Evolutionary conservation across 1,284 basidiomycete species (phyloP).

Genomic region (Ceratobasidium sp.): DNA sequence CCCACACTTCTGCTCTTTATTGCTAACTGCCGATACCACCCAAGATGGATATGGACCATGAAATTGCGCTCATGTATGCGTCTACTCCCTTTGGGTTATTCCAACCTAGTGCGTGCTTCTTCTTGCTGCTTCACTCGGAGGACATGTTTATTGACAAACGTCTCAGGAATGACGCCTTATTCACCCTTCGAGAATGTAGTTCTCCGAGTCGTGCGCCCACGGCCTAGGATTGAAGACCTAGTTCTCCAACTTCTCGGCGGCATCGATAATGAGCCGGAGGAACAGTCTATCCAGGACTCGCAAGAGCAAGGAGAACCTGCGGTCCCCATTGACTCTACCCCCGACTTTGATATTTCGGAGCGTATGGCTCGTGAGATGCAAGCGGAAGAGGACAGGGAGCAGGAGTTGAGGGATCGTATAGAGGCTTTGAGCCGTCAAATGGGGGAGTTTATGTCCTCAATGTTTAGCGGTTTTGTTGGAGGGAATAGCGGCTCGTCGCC

Average conservation of each 20-base stretch:
- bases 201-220: conserved; percentile 18
- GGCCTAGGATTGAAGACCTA: conserved; percentile 17
- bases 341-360: conserved; percentile 21
- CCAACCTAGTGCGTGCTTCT: conserved; percentile 1
- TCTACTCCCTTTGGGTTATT: conserved; percentile 9
- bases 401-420: conserved; percentile 15
- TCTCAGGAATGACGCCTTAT: background rate
- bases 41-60: conserved; percentile 16
- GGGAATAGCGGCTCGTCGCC: background rate
- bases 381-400: conserved; percentile 22
- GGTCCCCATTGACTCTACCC: background rate
- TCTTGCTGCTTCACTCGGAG: too few relatives aligned
- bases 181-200: conserved; percentile 20
- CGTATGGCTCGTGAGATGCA: conserved; percentile 39
- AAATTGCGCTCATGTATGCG: conserved; percentile 35
- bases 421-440: conserved; percentile 3
- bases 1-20: background rate
- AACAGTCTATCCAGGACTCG: background rate
- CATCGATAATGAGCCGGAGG: background rate
- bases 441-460: conserved; percentile 19
- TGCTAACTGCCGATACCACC: background rate
- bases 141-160: background rate
- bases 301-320: background rate
- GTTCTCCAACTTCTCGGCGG: conserved; percentile 12
- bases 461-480: background rate